phyloP scores from a whole-genome alignment of 2,329 filamentous ascomycete genomes.

The Aspergillus nomiae region DNA sequence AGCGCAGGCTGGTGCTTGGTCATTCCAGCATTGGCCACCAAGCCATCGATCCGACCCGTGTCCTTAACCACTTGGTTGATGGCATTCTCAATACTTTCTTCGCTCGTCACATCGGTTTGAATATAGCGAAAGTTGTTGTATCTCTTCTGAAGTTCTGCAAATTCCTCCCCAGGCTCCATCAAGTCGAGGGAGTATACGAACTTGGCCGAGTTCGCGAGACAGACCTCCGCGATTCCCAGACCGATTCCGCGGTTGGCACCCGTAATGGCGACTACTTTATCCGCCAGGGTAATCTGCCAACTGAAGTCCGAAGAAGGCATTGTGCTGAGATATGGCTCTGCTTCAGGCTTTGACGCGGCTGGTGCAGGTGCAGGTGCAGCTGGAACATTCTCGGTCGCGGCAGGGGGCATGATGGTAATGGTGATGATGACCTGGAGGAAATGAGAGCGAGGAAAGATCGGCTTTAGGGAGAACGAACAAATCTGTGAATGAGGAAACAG shows the following conservation, averaged over 20 bases:
- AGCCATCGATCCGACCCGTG: slow-evolving; percentile 46
- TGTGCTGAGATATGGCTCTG: background rate
- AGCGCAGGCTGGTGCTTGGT: slow-evolving; percentile 52
- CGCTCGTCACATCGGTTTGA: slow-evolving; percentile 49
- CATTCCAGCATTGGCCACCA: slow-evolving; percentile 46
- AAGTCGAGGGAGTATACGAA: slow-evolving; percentile 46
- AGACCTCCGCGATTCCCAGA: slow-evolving; percentile 50
- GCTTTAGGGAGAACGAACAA: background rate
- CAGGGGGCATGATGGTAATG: background rate
- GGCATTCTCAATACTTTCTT: slow-evolving; percentile 43
- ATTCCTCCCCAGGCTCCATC: slow-evolving; percentile 35
- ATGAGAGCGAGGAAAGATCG: background rate
- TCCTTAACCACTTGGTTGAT: slow-evolving; percentile 43
- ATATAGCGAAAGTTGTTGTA: slow-evolving; percentile 49
- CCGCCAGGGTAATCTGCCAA: slow-evolving; percentile 47
- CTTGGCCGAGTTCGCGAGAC: slow-evolving; percentile 47
- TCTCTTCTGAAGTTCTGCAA: slow-evolving; percentile 38
- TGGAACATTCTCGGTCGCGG: background rate
- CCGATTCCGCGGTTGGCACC: slow-evolving; percentile 45
- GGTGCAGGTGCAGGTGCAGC: background rate
- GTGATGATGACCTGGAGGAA: background rate
- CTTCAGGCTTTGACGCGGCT: background rate
- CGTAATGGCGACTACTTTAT: slow-evolving; percentile 40
- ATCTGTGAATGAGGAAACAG: background rate
- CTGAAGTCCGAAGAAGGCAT: background rate